These are phyloP conservation scores for Sorghum bicolor DNA, from an alignment of 176 grass and related monocot genomes.

Conservation along the genomic window DNA sequence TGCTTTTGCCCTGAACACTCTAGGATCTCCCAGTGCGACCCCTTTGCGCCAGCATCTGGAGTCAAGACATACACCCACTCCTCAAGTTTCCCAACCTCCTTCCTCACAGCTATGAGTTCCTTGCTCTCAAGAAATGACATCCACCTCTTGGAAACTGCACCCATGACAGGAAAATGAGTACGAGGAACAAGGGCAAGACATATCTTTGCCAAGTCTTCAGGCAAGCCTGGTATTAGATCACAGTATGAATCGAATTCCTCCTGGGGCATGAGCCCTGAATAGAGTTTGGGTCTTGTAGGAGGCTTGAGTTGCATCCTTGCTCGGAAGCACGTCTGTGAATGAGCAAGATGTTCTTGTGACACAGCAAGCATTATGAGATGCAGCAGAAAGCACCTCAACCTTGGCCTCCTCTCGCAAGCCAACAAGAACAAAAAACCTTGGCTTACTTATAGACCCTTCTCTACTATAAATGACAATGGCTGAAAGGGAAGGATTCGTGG, in stretches of 20 bases:
- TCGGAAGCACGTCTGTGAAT: slow-evolving; percentile 28
- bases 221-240: slow-evolving; percentile 81
- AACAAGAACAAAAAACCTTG: slow-evolving; percentile 24
- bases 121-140: slow-evolving; percentile 79
- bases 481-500: slow-evolving; percentile 68
- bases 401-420: slow-evolving; percentile 23
- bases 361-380: slow-evolving; percentile 44
- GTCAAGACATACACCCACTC: slow-evolving; percentile 77
- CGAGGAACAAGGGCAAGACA: slow-evolving; percentile 77
- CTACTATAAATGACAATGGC: slow-evolving; percentile 56
- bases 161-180: slow-evolving; percentile 58
- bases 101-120: slow-evolving; percentile 71
- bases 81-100: slow-evolving; percentile 64
- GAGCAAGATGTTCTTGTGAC: slow-evolving; percentile 23
- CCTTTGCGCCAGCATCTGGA: slow-evolving; percentile 43
- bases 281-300: slow-evolving; percentile 47
- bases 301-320: slow-evolving; percentile 34
- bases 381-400: slow-evolving; percentile 30
- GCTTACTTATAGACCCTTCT: slow-evolving; percentile 11
- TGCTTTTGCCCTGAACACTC: slow-evolving; percentile 42
- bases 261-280: slow-evolving; percentile 12
- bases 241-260: slow-evolving; percentile 26
- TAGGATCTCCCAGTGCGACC: slow-evolving; percentile 71
- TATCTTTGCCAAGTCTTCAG: slow-evolving; percentile 83
- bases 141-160: slow-evolving; percentile 85